phyloP scores from a whole-genome alignment of 2,329 filamentous ascomycete species.

The Chaetomiaceae sp. region DNA sequence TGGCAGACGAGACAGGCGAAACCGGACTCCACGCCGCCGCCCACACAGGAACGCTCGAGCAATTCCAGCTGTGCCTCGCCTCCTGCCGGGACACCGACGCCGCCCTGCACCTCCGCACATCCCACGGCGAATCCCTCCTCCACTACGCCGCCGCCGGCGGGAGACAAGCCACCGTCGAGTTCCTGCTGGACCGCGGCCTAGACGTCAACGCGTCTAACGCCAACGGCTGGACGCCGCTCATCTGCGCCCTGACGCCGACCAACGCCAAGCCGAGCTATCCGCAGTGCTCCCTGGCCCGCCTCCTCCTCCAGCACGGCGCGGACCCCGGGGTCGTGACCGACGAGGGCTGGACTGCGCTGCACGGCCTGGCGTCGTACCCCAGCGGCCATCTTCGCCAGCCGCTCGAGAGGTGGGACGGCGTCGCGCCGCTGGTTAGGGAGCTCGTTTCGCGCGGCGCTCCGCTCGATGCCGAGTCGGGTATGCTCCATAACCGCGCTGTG shows the following conservation, averaged over 20 bases:
- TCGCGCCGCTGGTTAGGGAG: not conserved
- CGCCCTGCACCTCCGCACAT: constrained; percentile 14
- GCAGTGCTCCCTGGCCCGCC: constrained; percentile 14
- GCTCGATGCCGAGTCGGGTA: not conserved
- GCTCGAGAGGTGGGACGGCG: not conserved
- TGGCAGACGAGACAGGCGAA: constrained; percentile 24
- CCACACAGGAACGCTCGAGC: constrained; percentile 22
- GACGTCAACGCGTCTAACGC: constrained; percentile 24
- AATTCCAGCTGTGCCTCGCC: constrained; percentile 22
- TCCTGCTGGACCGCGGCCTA: constrained; percentile 18
- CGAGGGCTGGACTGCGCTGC: constrained; percentile 29
- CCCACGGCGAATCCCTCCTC: constrained; percentile 27
- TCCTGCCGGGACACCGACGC: not conserved
- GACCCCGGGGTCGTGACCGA: constrained; percentile 18
- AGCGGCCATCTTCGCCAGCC: not conserved
- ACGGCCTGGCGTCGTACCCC: constrained; percentile 14
- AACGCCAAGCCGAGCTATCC: not conserved
- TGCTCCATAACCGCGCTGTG: not conserved
- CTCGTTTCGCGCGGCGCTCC: constrained; percentile 3
- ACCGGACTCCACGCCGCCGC: constrained; percentile 19
- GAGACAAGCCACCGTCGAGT: constrained; percentile 22
- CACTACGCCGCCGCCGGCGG: constrained; percentile 30
- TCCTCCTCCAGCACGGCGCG: constrained; percentile 26
- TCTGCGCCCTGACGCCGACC: constrained; percentile 26
- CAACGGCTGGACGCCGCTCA: constrained; percentile 31